phyloP scores from a whole-genome alignment of 2,329 filamentous ascomycete species.

The Penicillium thymicola region DNA sequence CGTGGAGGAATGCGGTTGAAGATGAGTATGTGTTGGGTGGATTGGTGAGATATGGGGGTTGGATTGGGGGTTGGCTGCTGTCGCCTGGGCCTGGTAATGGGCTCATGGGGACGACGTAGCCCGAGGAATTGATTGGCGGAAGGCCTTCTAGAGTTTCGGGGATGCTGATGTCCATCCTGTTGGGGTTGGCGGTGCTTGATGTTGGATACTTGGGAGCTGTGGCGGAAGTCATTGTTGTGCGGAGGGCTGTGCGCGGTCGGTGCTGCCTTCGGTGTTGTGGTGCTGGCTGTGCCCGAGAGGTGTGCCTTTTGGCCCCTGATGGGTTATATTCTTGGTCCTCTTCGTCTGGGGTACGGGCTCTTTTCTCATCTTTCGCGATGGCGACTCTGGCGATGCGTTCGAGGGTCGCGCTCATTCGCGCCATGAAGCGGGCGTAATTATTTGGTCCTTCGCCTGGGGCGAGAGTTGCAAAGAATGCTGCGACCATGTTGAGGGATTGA shows the following conservation, averaged over 20 bases:
- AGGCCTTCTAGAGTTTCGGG: conserved; percentile 29
- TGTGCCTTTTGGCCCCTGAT: conserved; percentile 16
- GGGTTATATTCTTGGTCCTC: conserved; percentile 20
- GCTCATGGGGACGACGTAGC: conserved; percentile 33
- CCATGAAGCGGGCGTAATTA: conserved; percentile 83
- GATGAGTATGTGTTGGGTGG: not conserved
- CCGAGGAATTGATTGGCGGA: conserved; percentile 31
- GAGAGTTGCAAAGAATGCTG: conserved; percentile 81
- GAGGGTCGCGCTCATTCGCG: conserved; percentile 84
- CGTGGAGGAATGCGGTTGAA: conserved; percentile 1
- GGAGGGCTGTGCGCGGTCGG: conserved; percentile 6
- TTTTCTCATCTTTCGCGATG: conserved; percentile 79
- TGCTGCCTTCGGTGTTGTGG: conserved; percentile 6
- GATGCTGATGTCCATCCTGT: conserved; percentile 18
- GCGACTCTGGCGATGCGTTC: conserved; percentile 84
- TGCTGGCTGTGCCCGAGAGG: conserved; percentile 19
- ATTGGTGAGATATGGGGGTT: conserved; percentile 1
- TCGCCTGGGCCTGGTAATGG: conserved; percentile 1
- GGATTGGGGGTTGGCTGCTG: not conserved
- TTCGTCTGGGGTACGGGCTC: conserved; percentile 32
- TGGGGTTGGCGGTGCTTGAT: conserved; percentile 3
- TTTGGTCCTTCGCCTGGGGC: conserved; percentile 73
- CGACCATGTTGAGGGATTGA: conserved; percentile 80
- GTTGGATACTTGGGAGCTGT: conserved; percentile 2
- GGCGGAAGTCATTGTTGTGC: conserved; percentile 3